Percentiles rank a stretch among this genome's conserved stretches.
Evolutionary conservation across 208 protist genomes (phyloP).

Genomic region (Trypanosoma conorhini): DNA sequence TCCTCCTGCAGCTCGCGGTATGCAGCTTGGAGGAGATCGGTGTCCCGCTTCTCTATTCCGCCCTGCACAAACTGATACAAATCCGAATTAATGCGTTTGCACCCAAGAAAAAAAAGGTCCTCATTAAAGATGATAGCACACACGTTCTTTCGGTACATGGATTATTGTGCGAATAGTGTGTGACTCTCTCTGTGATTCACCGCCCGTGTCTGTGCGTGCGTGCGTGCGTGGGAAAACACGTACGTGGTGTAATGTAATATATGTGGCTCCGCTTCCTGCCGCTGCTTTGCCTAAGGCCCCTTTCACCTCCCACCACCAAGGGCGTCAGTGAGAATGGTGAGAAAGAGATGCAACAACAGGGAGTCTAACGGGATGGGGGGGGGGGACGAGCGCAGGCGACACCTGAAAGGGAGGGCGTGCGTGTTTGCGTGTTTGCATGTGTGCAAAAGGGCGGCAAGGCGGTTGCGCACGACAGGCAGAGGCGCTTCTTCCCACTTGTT

Average conservation of each 20-base stretch:
- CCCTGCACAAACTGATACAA: slow-evolving; percentile 78
- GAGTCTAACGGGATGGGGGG: background rate
- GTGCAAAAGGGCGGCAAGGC: background rate
- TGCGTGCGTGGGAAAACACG: background rate
- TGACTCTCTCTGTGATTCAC: background rate
- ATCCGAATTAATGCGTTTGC: slow-evolving; percentile 42
- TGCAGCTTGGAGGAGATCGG: slow-evolving; percentile 52
- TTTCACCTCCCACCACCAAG: background rate
- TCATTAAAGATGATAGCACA: slow-evolving; percentile 80
- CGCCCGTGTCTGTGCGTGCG: slow-evolving; percentile 1
- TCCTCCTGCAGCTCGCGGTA: slow-evolving; percentile 77
- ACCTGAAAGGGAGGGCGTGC: background rate
- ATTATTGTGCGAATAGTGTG: background rate
- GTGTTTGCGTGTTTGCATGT: background rate
- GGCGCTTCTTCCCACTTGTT: background rate
- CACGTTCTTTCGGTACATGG: slow-evolving; percentile 84
- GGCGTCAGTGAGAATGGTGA: background rate
- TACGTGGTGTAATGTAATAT: too few species aligned
- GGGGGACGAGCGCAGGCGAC: background rate
- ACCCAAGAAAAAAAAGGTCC: slow-evolving; percentile 57
- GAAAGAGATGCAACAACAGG: background rate
- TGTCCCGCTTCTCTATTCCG: slow-evolving; percentile 63
- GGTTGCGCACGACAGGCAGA: background rate
- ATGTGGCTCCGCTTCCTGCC: background rate
- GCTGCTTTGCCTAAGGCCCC: background rate